Conservation (phyloP, 1,139 yeast species). For the Suhomyces wounanorum region DNA sequence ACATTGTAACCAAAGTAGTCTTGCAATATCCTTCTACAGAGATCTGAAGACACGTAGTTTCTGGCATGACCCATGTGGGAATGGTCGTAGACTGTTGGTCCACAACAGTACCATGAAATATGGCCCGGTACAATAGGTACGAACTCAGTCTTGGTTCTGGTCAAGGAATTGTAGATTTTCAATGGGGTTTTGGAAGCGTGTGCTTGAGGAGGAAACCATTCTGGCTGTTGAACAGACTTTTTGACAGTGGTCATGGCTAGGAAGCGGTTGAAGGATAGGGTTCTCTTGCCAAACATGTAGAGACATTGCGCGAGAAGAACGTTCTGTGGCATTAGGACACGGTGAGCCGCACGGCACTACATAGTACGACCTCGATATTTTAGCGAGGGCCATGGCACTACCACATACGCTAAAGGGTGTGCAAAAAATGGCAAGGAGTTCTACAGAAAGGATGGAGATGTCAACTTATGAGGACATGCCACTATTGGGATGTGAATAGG, state of each 20-base stretch:
- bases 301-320: conserved; percentile 1
- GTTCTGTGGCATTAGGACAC: neutral
- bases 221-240: conserved; percentile 34
- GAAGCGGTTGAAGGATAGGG: conserved; percentile 2
- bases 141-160: conserved; percentile 78
- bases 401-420: neutral
- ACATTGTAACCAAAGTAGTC: conserved; percentile 91
- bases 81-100: conserved; percentile 97
- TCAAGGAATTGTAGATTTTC: conserved; percentile 71
- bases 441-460: too few relatives aligned
- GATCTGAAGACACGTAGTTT: conserved; percentile 92
- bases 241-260: conserved; percentile 11
- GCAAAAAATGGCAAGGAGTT: neutral
- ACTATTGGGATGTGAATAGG: too few relatives aligned
- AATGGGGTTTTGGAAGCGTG: conserved; percentile 19
- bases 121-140: conserved; percentile 61
- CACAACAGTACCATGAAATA: conserved; percentile 96
- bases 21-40: conserved; percentile 82
- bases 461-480: too few relatives aligned
- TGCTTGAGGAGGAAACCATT: conserved; percentile 29
- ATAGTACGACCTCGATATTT: neutral
- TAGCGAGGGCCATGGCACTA: neutral
- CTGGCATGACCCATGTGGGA: conserved; percentile 99
- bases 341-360: neutral
- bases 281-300: conserved; percentile 6